phyloP scores from a whole-genome alignment of 257 asterid species.

The Rauvolfia tetraphylla region DNA sequence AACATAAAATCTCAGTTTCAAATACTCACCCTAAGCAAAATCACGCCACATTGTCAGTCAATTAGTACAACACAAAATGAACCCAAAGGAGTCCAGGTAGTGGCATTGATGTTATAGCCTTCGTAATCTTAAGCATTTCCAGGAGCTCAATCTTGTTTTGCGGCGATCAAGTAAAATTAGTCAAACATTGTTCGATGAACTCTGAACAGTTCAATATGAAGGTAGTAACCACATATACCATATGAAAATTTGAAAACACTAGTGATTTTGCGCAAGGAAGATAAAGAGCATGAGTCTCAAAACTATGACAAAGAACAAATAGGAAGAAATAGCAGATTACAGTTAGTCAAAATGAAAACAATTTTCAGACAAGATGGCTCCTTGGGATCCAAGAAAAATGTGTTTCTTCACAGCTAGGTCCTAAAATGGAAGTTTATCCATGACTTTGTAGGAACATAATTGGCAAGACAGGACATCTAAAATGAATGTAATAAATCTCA shows the following conservation, averaged over 20 bases:
- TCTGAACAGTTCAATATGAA: neutral
- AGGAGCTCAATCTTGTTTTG: neutral
- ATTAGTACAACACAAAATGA: neutral
- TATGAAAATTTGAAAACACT: neutral
- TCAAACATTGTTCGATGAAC: neutral
- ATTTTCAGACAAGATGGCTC: too few relatives aligned
- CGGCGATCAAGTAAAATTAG: neutral
- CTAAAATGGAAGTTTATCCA: neutral
- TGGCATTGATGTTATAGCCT: neutral
- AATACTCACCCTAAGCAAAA: neutral
- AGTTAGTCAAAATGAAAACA: neutral
- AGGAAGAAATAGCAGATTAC: neutral
- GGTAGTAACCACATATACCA: neutral
- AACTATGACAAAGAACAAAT: neutral
- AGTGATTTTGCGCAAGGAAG: neutral
- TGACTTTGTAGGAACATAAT: neutral
- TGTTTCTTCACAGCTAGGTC: neutral
- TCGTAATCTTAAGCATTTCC: neutral
- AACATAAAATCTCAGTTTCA: neutral
- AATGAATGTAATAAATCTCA: neutral
- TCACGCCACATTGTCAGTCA: neutral
- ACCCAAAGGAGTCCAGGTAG: neutral
- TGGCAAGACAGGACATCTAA: neutral
- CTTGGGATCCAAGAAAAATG: neutral
- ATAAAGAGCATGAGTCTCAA: neutral